Percentiles rank a stretch among this genome's conserved stretches.
phyloP scores from a whole-genome alignment of 306 rosid species.

The Medicago ruthenica region DNA sequence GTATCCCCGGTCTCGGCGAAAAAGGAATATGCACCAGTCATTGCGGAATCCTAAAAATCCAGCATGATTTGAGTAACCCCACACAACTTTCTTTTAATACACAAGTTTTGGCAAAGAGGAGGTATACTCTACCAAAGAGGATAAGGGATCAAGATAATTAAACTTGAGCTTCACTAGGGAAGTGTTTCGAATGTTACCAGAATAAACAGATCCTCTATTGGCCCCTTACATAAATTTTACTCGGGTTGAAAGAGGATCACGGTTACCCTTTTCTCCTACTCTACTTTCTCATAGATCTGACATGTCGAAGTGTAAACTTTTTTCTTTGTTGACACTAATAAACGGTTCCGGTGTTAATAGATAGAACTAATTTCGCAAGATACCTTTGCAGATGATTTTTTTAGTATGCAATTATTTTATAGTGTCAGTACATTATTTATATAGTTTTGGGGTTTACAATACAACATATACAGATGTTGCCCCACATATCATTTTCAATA shows the following conservation, averaged over 20 bases:
- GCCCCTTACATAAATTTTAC: conserved; percentile 21
- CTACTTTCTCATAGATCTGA: not conserved
- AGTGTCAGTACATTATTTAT: not conserved
- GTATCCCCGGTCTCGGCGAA: conserved; percentile 74
- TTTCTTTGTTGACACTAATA: conserved; percentile 20
- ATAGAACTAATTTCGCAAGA: not conserved
- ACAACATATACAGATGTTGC: not conserved
- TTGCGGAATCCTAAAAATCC: conserved; percentile 46
- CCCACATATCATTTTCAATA: not conserved
- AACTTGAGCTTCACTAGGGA: not conserved
- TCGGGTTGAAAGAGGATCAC: conserved; percentile 22
- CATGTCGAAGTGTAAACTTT: conserved; percentile 16
- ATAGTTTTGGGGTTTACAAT: not conserved
- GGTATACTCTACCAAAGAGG: not conserved
- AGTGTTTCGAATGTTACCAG: conserved; percentile 22
- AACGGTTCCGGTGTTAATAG: not conserved
- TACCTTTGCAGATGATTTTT: not conserved
- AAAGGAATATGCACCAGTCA: conserved; percentile 54
- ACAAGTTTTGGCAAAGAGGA: conserved; percentile 8
- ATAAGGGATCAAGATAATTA: conserved; percentile 3
- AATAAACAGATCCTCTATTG: not conserved
- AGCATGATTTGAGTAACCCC: conserved; percentile 39
- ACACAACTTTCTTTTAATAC: conserved; percentile 19
- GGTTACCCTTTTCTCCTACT: conserved; percentile 3
- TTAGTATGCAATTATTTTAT: not conserved